A percentile compares a stretch with the other conserved stretches of the same genome.
phyloP scores from a whole-genome alignment of 768 basidiomycete species.

The Tylopilus plumbeoviolaceoides region DNA sequence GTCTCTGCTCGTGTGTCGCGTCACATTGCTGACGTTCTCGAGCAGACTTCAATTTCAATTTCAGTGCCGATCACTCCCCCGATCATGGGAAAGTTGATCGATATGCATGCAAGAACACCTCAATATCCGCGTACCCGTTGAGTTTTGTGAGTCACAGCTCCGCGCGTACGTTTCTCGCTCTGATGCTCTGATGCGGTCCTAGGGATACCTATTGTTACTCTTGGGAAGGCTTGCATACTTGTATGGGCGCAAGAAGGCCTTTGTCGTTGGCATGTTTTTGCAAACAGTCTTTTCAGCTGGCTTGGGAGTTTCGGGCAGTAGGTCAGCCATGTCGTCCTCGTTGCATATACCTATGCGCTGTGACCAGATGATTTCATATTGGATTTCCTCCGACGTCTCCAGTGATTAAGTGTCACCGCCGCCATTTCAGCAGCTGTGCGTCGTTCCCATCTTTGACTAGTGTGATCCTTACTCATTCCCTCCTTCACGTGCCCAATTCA shows the following conservation, averaged over 20 bases:
- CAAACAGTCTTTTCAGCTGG: constrained; percentile 56
- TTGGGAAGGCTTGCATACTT: constrained; percentile 78
- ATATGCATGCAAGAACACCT: constrained; percentile 49
- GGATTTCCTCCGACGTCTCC: constrained; percentile 68
- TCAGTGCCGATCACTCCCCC: constrained; percentile 50
- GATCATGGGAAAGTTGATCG: constrained; percentile 45
- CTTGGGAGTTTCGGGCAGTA: constrained; percentile 60
- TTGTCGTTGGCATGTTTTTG: constrained; percentile 53
- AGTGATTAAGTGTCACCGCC: constrained; percentile 76
- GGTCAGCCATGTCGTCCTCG: background rate
- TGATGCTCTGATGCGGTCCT: constrained; percentile 1
- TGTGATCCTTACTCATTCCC: constrained; percentile 48
- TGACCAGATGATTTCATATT: constrained; percentile 52
- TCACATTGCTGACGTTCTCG: background rate
- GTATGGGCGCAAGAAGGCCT: too few relatives aligned
- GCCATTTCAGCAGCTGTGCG: constrained; percentile 67
- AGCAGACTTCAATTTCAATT: constrained; percentile 34
- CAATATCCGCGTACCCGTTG: constrained; percentile 61
- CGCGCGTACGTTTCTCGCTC: accelerated
- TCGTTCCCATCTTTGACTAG: constrained; percentile 1
- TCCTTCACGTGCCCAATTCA: constrained; percentile 56
- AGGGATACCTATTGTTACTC: constrained; percentile 77
- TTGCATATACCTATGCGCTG: background rate
- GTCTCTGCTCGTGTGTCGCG: background rate
- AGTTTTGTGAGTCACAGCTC: constrained; percentile 49